A percentile compares a stretch with the other conserved stretches of the same genome.
phyloP scores from a whole-genome alignment of 306 rosid genomes.

The Vigna radiata region DNA sequence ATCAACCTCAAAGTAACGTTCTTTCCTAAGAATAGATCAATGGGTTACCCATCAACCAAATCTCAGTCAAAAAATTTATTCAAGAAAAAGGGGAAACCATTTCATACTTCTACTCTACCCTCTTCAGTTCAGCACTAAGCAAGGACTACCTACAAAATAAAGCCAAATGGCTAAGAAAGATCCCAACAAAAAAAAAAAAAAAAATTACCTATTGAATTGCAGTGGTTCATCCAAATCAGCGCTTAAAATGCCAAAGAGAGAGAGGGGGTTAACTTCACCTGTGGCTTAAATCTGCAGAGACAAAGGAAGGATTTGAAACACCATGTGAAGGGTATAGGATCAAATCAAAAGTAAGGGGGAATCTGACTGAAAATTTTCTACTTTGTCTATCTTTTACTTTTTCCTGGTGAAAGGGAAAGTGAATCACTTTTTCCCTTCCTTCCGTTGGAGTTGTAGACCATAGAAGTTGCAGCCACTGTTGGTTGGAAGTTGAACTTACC shows the following conservation, averaged over 20 bases:
- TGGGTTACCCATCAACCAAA: constrained; percentile 30
- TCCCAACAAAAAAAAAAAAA: constrained; percentile 38
- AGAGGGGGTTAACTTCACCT: constrained; percentile 46
- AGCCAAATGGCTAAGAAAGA: constrained; percentile 43
- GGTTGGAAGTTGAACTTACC: constrained; percentile 24
- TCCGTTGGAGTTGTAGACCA: constrained; percentile 44
- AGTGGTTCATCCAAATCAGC: constrained; percentile 43
- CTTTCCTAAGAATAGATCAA: constrained; percentile 15
- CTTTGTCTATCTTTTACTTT: constrained; percentile 35
- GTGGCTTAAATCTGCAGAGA: constrained; percentile 50
- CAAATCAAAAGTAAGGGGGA: constrained; percentile 21
- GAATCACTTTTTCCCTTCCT: constrained; percentile 46
- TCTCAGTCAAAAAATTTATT: constrained; percentile 30
- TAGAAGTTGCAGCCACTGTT: constrained; percentile 51
- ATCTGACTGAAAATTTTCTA: constrained; percentile 22
- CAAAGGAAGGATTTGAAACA: constrained; percentile 35
- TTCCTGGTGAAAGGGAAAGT: constrained; percentile 53
- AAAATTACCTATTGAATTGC: constrained; percentile 33
- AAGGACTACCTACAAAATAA: constrained; percentile 33
- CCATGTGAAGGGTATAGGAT: background rate
- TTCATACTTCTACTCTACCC: constrained; percentile 17
- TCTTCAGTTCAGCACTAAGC: constrained; percentile 12
- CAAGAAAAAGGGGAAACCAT: constrained; percentile 17
- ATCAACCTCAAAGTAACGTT: constrained; percentile 20
- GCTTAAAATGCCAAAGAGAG: constrained; percentile 43